Evolutionary conservation across 257 asterid species (phyloP), one percentile per base, ranked within the genome.

Genomic region (Agastache rugosa): DNA sequence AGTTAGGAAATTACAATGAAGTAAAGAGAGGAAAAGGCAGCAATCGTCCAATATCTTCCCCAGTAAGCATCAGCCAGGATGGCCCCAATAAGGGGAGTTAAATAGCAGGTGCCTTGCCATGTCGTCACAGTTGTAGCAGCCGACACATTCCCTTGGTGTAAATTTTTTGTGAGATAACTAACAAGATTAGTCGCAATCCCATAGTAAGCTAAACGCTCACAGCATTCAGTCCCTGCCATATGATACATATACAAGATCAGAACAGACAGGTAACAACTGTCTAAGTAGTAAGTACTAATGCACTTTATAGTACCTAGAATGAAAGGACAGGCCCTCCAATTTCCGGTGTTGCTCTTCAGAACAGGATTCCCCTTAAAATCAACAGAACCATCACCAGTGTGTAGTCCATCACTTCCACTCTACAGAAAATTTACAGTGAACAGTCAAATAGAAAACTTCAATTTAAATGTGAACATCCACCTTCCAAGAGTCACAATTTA

Each of bases 21-120:
- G 85, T 95, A 95, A 69, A 90, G 82, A 15, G 89, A 87, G 81
- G 99, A 95, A 85, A 95, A 95, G 84, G 88, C 87, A 80, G 97
- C 99, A 80, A 95, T 92, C 1, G 98, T 95, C 99, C 99, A 95
- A 78, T 95, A 95, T 90, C 90, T 87, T 83, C 99, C 99, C 97
- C 96, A 92, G 81, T 85, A 92, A 34, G 99, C 96, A 86, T 95
- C 99, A 4, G 99, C 99, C 35, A 95, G 66, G 69, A 95, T 87
- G 55, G 99, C 99, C 64, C 98, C 99, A 64, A 92, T 81, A 78
- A 92, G 93, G 73, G 98, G 97, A 71, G 97, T 89, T 39, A 95
- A 79, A 86, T 90, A 92, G 77, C 99, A 95, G 51, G 99, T 95
- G 79, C 99, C 99, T 76, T 86, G 90, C 99, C 99, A 95, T 34